Conservation (phyloP, 192 early-diverging fungal species). For the Allomyces macrogynus region DNA sequence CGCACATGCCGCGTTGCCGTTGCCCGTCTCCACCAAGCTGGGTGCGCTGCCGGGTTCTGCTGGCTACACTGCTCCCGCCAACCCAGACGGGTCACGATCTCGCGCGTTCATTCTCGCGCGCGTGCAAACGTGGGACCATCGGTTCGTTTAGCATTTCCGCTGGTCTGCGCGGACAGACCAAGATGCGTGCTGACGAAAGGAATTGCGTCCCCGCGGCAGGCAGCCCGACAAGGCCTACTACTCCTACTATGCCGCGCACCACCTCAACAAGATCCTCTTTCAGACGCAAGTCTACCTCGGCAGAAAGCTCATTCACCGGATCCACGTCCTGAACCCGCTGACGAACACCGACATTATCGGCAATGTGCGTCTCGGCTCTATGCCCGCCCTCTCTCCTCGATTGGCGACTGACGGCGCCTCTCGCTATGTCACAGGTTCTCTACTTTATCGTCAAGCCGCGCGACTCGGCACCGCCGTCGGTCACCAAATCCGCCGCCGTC, state of each 20-base stretch:
- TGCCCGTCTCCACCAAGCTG: neutral
- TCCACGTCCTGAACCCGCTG: constrained; percentile 40
- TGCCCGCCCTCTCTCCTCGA: too few relatives aligned
- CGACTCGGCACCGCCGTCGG: too few relatives aligned
- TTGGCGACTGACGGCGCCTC: too few relatives aligned
- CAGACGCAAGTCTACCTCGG: constrained; percentile 39
- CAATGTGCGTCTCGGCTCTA: constrained; percentile 18
- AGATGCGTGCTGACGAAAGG: too few relatives aligned
- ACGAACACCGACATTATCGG: constrained; percentile 47
- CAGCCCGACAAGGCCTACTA: constrained; percentile 34
- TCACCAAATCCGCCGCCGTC: too few relatives aligned
- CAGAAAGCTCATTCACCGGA: constrained; percentile 37
- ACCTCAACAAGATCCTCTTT: constrained; percentile 41
- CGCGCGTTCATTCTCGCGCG: constrained; percentile 33
- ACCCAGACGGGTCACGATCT: constrained; percentile 12
- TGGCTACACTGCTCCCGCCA: neutral
- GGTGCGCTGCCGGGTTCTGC: too few relatives aligned
- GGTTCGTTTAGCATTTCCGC: too few relatives aligned
- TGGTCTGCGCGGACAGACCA: too few relatives aligned
- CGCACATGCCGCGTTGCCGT: constrained; percentile 11
- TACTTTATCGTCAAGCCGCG: too few relatives aligned
- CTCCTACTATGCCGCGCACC: constrained; percentile 35
- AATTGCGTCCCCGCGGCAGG: constrained; percentile 10
- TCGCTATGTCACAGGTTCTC: too few relatives aligned
- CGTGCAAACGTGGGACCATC: constrained; percentile 35